Evolutionary conservation across 78 protist species (phyloP), one percentile per base, ranked within the genome.

Genomic region (Abeoforma whisleri): DNA sequence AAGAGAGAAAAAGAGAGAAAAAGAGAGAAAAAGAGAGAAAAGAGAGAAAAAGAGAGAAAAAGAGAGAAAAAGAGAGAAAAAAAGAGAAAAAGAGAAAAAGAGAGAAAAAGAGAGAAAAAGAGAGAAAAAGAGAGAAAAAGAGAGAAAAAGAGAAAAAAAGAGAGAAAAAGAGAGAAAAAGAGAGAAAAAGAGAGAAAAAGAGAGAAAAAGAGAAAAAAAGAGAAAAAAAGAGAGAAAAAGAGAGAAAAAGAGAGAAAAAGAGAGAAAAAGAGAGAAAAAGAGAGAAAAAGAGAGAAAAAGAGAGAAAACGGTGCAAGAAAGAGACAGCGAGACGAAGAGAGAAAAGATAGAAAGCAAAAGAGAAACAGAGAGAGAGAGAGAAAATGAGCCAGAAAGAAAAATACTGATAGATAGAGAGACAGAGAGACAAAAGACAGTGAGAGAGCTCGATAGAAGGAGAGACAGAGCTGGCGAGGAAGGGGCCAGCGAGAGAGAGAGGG

Each of bases 251-350:
- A 22, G 22, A 22, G 22, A 22, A 19, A 22, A 19, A 19, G 19
- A 19, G 19, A 74, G 35, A 38, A 19, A 22, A 19, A 22, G 77
- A 22, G 22, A 19, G 19, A 19, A 74, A 22, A 74, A 22, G 22
- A 38, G 35, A 19, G 19, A 19, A 22, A 19, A 38, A 74, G 77
- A 74, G 19, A 74, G 19, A 19, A 38, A 74, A 74, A 74, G 77
- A 74, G 19, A 74, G 77, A 74, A 74, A 25, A 74, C 77, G 38
- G 22, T 74, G 77, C 34, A 23, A 74, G 25, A 62, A 62, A 25
- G 25, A 62, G 25, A 62, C 25, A 62, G 35, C 25, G 25, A 62
- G 70, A 62, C 25, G 25, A 25, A 62, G 25, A 62, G 35, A 62
- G 25, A 62, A 25, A 62, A 62, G 70, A n/a, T 25, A 62, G 70